A percentile compares a stretch with the other conserved stretches of the same genome.
phyloP scores from a whole-genome alignment of 2,329 filamentous ascomycete species.

The Thielaviopsis euricoi region DNA sequence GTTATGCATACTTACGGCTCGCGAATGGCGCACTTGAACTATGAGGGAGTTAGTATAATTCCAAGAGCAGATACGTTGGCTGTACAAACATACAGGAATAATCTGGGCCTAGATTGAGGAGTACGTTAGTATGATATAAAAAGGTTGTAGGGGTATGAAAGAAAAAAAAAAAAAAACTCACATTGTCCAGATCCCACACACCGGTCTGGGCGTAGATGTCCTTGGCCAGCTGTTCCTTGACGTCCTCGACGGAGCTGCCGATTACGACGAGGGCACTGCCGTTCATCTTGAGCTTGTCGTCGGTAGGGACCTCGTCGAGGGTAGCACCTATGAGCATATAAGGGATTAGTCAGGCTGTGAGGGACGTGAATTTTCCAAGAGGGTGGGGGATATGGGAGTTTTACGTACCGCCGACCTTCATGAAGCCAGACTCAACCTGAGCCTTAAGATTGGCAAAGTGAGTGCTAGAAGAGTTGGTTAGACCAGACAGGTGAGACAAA shows the following conservation, averaged over 20 bases:
- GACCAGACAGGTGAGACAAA: neutral
- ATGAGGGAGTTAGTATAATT: slow-evolving; percentile 2
- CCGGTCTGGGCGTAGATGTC: slow-evolving; percentile 57
- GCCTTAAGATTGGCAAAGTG: slow-evolving; percentile 43
- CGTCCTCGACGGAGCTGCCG: slow-evolving; percentile 53
- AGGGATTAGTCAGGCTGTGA: neutral
- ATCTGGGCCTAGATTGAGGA: slow-evolving; percentile 27
- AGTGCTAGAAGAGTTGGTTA: slow-evolving; percentile 5
- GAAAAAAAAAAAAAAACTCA: slow-evolving; percentile 14
- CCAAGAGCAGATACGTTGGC: neutral
- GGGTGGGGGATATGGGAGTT: neutral
- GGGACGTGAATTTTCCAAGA: too few species aligned
- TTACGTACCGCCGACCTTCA: slow-evolving; percentile 47
- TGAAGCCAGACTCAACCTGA: slow-evolving; percentile 34
- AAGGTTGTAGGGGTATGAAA: neutral
- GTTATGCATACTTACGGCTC: slow-evolving; percentile 14
- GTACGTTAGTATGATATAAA: neutral
- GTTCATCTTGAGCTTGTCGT: slow-evolving; percentile 50
- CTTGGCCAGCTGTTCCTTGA: slow-evolving; percentile 45
- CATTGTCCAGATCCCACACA: slow-evolving; percentile 68
- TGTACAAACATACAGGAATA: slow-evolving; percentile 24
- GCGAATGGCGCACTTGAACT: slow-evolving; percentile 28
- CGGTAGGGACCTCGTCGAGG: slow-evolving; percentile 47
- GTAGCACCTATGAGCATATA: slow-evolving; percentile 37
- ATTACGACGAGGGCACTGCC: slow-evolving; percentile 55